Evolutionary conservation across 352 stramenopile genomes (phyloP).

Genomic region (Globisporangium alternatum): DNA sequence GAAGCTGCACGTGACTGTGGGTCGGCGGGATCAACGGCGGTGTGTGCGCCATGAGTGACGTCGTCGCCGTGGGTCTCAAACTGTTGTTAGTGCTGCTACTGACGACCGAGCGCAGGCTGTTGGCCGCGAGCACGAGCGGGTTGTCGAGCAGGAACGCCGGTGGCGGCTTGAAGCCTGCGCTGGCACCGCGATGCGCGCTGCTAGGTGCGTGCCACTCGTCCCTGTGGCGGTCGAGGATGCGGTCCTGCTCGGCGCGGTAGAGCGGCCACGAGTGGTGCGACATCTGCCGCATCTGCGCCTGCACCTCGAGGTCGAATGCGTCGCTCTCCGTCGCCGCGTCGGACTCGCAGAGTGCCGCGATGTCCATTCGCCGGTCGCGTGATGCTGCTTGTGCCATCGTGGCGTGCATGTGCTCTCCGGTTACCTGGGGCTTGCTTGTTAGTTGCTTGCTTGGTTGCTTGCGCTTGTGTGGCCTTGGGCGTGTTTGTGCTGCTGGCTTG

Average conservation of each 20-base stretch:
- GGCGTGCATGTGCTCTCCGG: not conserved
- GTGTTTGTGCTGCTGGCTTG: not conserved
- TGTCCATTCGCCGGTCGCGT: constrained; percentile 19
- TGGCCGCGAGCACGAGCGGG: constrained; percentile 5
- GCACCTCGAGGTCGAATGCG: constrained; percentile 9
- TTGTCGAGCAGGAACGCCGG: constrained; percentile 6
- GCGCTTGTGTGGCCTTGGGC: not conserved
- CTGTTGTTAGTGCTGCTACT: not conserved
- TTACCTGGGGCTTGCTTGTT: not conserved
- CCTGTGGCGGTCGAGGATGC: constrained; percentile 8
- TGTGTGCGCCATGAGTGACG: not conserved
- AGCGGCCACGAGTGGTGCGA: constrained; percentile 15
- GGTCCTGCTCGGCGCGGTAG: constrained; percentile 15
- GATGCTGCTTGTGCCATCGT: not conserved
- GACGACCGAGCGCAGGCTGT: not conserved
- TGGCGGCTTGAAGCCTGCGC: constrained; percentile 16
- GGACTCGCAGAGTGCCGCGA: constrained; percentile 8
- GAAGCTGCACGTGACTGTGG: not conserved
- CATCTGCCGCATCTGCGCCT: constrained; percentile 10
- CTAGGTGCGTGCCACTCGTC: constrained; percentile 27
- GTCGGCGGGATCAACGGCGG: not conserved
- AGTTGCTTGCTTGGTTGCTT: not conserved
- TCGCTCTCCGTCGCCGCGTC: not conserved
- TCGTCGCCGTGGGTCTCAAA: not conserved
- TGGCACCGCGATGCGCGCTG: too few species aligned